Evolutionary conservation across 768 basidiomycete species (phyloP), one percentile per base, ranked within the genome.

Genomic region (Boletus insuetus): DNA sequence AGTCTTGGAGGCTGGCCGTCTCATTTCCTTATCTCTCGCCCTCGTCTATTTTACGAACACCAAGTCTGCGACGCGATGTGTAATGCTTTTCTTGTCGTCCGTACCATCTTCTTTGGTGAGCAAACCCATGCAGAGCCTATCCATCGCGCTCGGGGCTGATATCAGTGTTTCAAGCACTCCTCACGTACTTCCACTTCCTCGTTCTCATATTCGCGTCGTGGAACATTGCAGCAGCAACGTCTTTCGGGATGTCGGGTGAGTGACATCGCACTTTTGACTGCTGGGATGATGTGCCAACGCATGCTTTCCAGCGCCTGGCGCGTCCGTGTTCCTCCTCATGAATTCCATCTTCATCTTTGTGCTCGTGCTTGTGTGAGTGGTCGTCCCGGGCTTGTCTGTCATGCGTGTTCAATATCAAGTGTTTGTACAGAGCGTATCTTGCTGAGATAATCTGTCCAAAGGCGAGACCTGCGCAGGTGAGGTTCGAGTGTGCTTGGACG

Each of bases 41-140:
- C 11, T 50, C 19, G 26, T 29, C 14, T 29, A 35, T 46, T 57
- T 66, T 53, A 62, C 61, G 55, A 60, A 46, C 37, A 43, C 45
- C 52, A 51, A 55, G 31, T 38, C 49, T 53, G 43, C 57, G 29
- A 52, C 62, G 51, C 58, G 26, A 77, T 80, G 75, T 73, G 69
- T 52, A 85, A 78, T 62, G 71, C 78, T 4, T 85, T 88, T 67
- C 69, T 87, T 49, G 68, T 83, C 51, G 64, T 79, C 54, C 82
- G 87, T 50, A 76, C 81, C 26, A 76, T 84, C 39, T 67, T 82
- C 52, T 80, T 87, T 58, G 78, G 87, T 85, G 56, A 66, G 82
- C 65, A 0, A 16, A 45, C 6, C 6, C 26, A 8, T 24, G 22
- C 24, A n/a, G 43, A 44, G 7, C 14, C 5, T 38, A 7, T 17